Evolutionary conservation across 352 stramenopile genomes (phyloP).

Genomic region (Globisporangium recalcitrans): DNA sequence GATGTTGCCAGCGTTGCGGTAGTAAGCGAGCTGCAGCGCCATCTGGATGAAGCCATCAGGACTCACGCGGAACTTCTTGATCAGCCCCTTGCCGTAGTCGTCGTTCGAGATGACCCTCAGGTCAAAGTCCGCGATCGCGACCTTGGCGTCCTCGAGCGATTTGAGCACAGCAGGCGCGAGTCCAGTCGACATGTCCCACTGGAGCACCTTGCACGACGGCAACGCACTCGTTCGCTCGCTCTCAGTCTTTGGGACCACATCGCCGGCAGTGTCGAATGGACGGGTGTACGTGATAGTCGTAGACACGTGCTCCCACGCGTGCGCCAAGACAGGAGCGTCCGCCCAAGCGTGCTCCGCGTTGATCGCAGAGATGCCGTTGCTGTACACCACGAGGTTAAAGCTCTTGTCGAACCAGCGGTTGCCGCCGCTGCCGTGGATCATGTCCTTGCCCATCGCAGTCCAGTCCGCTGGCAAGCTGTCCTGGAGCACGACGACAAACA

Average conservation of each 20-base stretch:
- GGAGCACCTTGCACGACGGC: constrained; percentile 40
- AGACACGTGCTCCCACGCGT: constrained; percentile 75
- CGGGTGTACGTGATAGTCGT: constrained; percentile 50
- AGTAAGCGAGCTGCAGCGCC: constrained; percentile 95
- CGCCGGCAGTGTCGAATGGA: constrained; percentile 55
- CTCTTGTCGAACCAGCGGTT: constrained; percentile 99
- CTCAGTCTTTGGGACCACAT: constrained; percentile 35
- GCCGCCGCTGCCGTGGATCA: constrained; percentile 82
- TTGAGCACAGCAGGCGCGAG: constrained; percentile 52
- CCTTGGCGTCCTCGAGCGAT: constrained; percentile 43
- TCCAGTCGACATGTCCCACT: constrained; percentile 57
- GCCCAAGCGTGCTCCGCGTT: constrained; percentile 94
- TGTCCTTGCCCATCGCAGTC: constrained; percentile 61
- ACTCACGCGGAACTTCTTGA: constrained; percentile 91
- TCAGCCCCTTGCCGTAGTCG: constrained; percentile 84
- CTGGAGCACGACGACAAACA: constrained; percentile 77
- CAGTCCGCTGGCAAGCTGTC: constrained; percentile 53
- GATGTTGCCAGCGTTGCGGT: constrained; percentile 88
- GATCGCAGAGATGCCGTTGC: constrained; percentile 92
- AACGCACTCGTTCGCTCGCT: constrained; percentile 44
- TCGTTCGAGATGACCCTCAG: constrained; percentile 86
- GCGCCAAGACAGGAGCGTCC: constrained; percentile 83
- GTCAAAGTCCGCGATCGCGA: constrained; percentile 86
- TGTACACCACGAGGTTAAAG: constrained; percentile 93
- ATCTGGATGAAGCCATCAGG: constrained; percentile 96